Base-by-base conservation (phyloP, 1,139 yeast species). In the Geotrichum candidum region DNA sequence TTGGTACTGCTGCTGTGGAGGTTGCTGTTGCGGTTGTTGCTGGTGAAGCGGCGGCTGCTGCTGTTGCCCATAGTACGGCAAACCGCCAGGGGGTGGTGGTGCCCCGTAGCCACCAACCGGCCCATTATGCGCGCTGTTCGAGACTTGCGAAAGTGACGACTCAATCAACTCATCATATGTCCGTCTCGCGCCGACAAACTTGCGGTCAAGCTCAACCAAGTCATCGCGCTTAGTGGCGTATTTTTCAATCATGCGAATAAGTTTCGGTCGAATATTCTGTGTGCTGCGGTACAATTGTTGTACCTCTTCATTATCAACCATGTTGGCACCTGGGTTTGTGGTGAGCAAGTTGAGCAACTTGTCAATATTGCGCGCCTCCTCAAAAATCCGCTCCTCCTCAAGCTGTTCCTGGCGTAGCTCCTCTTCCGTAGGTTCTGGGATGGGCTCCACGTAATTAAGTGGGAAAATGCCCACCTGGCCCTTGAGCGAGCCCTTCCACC, bases 381-480 rank as follows among this genome's bases (percentile, higher is more conserved):
- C 74, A 59, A 83, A 75, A 54, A 86, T 73, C 66, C 76, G 70
- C 51, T 73, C 69, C 69, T 84, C 84, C 63, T 75, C 76, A 65
- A 74, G 73, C 27, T 72, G 72, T 66, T 82, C 82, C 38, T 73
- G 72, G 31, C 72, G 73, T 22, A 82, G 65, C 61, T 85, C 87
- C 57, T 81, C 81, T 1, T 83, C 80, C 0, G 89, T 80, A 53
- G 88, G 87, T 58, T 85, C 88, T 0, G 85, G 83, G 11, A 91
- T 78, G 2, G 92, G 92, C 2, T 92, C 84, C 1, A 94, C 98
- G 71, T 94, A 94, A 73, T 94, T 94, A 63, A 89, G 80, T 0
- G 99, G 99, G 75, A 94, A 91, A 18, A 94, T 87, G 35, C 99
- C 99, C 56, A 85, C 80, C 62, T 81, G 81, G 0, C 97, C 97